Evolutionary conservation across 2,329 filamentous ascomycete species (phyloP), one percentile per base, ranked within the genome.

Genomic region (Stachybotrys elegans): DNA sequence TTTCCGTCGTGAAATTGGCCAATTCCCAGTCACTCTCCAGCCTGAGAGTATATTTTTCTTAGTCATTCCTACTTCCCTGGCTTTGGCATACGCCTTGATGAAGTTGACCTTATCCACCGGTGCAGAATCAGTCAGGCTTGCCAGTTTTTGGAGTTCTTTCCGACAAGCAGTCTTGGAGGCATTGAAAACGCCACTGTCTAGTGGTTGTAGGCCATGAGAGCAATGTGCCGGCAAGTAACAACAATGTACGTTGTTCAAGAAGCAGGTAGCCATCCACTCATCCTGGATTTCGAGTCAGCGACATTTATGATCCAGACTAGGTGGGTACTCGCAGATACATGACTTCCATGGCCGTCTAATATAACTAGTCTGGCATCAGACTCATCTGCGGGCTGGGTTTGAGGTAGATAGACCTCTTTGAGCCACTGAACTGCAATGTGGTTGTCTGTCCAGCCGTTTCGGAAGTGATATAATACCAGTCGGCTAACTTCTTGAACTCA

Each of bases 21-120:
- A 35, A 35, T 35, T 13, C 16, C 32, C 32, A 35, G 32, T 35
- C 8, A 35, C 8, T 11, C 46, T 46, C 46, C 43, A 48, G 17
- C 43, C 40, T 5, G 46, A 46, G 14, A 48, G 37, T 41, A 48
- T 46, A 16, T 46, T 48, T 37, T 43, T 39, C 21, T 22, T 25
- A 5, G 47, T 46, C 37, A 48, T 48, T 22, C 36, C 29, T n/a
- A 44, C 44, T 36, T 19, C 13, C 7, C 38, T 20, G n/a, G 44
- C 44, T 14, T 48, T 48, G 34, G 44, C 44, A n/a, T 46, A 48
- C 22, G 44, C 47, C 25, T 14, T 8, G 8, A 29, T 29, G 14
- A 29, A 29, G 14, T 29, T 29, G 25, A 29, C 25, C 25, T 29
- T 29, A 29, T 29, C 25, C 8, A 29, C 25, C 8, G 25, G 25